Evolutionary conservation across 1,139 yeast genomes (phyloP), one percentile per base, ranked within the genome.

Genomic region (Magnusiomyces ingens): DNA sequence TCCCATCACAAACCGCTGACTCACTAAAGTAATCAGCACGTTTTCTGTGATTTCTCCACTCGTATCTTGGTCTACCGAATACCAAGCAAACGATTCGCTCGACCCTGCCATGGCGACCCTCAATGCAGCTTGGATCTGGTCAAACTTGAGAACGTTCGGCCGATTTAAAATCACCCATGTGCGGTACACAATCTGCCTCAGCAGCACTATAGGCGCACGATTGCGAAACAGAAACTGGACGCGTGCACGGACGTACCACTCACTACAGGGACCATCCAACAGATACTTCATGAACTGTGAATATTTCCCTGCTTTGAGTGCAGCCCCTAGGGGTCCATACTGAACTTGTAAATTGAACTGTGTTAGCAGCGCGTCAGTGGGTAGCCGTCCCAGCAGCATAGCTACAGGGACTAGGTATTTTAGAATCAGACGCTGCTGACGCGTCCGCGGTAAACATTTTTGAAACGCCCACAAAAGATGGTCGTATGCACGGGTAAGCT

Each of bases 381-480:
- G 74, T 15, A 66, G 55, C 29, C 62, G 55, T 0, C 77, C 77
- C 13, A 71, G 59, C 1, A 74, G 60, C 18, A 73, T 51, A 1
- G 70, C 63, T 2, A 68, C 78, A 0, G 95, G 88, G 1, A 85
- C 63, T 45, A 86, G 70, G 55, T 79, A 78, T 52, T 76, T 72
- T 43, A 84, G 66, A 12, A 81, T 72, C 12, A 65, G 63, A 42
- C 75, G 62, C 52, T 74, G 61, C 62, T 76, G 76, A 17, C 64
- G 57, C 1, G 67, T 57, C 10, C 59, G 52, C 3, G 60, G 56
- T 1, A 77, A 78, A 51, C 82, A 72, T 52, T 77, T 71, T 2
- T 60, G 55, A 52, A 80, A 78, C 55, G 91, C 81, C 86, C 90
- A 84, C 35, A 69, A 61, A 46, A 88, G 72, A 63, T 87, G 90